Evolutionary conservation across 257 asterid species (phyloP).

Genomic region (Fraxinus pennsylvanica): DNA sequence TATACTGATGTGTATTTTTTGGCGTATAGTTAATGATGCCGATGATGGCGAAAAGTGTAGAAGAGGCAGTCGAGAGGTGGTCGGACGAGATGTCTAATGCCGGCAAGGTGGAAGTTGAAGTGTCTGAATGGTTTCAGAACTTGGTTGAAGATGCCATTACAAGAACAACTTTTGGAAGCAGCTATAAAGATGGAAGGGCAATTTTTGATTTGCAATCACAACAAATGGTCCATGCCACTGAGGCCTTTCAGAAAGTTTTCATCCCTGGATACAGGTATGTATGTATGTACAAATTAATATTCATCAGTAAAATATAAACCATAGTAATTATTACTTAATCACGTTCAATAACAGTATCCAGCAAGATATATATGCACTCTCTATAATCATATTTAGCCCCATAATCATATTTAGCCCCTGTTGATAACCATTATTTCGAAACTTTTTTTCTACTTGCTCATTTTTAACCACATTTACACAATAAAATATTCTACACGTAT

Average conservation of each 20-base stretch:
- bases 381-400: neutral
- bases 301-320: no score
- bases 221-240: conserved; percentile 78
- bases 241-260: no score
- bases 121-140: conserved; percentile 63
- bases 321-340: no score
- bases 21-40: conserved; percentile 68
- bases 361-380: no score
- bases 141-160: conserved; percentile 74
- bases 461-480: no score
- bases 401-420: no score
- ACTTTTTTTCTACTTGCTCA: no score
- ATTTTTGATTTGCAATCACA: conserved; percentile 74
- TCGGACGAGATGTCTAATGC: conserved; percentile 42
- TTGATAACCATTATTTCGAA: no score
- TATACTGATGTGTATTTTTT: neutral
- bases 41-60: conserved; percentile 66
- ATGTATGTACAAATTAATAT: no score
- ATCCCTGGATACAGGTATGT: no score
- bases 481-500: no score
- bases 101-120: conserved; percentile 68
- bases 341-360: no score
- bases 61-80: conserved; percentile 59
- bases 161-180: conserved; percentile 69
- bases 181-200: conserved; percentile 73